Evolutionary conservation across 495 filamentous ascomycete genomes (phyloP).

Genomic region (Penicillium ochrochloron): DNA sequence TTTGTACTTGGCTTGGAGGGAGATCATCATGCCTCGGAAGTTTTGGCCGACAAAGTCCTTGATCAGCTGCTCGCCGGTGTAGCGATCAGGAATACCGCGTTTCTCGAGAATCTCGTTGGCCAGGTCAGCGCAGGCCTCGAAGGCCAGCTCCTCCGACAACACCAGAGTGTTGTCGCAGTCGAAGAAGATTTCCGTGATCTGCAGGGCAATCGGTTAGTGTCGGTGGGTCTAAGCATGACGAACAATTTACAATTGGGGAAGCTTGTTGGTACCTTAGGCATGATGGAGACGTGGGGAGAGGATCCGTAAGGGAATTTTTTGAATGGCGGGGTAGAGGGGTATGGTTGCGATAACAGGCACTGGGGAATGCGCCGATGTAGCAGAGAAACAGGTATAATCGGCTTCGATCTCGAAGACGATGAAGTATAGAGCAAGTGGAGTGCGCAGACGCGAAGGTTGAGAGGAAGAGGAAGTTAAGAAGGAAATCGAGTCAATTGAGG

Average conservation of each 20-base stretch:
- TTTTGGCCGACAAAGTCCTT: conserved; percentile 93
- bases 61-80: conserved; percentile 80
- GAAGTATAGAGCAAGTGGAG: background rate
- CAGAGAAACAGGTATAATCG: background rate
- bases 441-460: background rate
- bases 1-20: conserved; percentile 74
- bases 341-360: conserved; percentile 1
- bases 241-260: background rate
- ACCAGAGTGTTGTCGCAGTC: conserved; percentile 99
- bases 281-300: conserved; percentile 33
- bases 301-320: conserved; percentile 10
- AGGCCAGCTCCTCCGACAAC: conserved; percentile 88
- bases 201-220: conserved; percentile 29
- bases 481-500: background rate
- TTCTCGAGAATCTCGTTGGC: conserved; percentile 85
- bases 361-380: conserved; percentile 4
- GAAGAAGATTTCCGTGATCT: conserved; percentile 85
- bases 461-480: background rate
- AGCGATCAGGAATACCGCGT: conserved; percentile 67
- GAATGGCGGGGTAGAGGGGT: background rate
- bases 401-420: conserved; percentile 3
- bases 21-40: conserved; percentile 88
- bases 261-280: conserved; percentile 48
- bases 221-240: conserved; percentile 13
- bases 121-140: conserved; percentile 91